Percentiles rank a stretch among this genome's conserved stretches.
Conservation (phyloP, 1,284 basidiomycete genomes). For the Sparassis latifolia region DNA sequence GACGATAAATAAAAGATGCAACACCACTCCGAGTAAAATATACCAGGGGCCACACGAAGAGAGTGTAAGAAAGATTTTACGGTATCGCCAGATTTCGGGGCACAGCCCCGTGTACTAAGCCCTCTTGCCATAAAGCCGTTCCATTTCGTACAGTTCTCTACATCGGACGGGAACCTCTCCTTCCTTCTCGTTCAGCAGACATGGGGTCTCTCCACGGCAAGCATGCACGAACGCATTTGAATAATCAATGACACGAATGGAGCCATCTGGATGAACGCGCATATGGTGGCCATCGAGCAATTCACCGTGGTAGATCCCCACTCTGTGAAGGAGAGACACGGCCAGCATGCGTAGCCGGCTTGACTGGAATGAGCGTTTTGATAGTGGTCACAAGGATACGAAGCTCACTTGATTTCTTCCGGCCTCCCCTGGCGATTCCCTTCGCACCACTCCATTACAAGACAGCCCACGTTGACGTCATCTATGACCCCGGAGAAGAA, state of each 20-base stretch:
- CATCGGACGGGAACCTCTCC: neutral
- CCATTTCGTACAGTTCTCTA: neutral
- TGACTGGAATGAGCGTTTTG: conserved; percentile 1
- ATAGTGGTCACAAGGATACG: neutral
- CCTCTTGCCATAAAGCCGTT: neutral
- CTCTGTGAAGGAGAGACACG: conserved; percentile 27
- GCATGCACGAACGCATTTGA: neutral
- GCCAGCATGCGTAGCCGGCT: conserved; percentile 28
- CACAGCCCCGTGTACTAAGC: neutral
- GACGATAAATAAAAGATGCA: too few relatives aligned
- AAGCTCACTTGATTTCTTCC: neutral
- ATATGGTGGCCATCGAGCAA: conserved; percentile 25
- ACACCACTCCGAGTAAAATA: too few relatives aligned
- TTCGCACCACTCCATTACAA: conserved; percentile 33
- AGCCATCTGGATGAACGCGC: conserved; percentile 19
- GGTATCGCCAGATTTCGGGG: neutral
- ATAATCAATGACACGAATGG: conserved; percentile 33
- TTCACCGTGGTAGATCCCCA: conserved; percentile 30
- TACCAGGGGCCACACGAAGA: too few relatives aligned
- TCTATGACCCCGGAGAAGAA: conserved; percentile 8
- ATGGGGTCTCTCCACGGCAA: neutral
- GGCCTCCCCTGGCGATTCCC: conserved; percentile 1
- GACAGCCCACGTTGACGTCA: conserved; percentile 18
- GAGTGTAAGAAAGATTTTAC: neutral
- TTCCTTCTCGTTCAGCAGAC: neutral